Evolutionary conservation across 768 basidiomycete genomes (phyloP), one percentile per base, ranked within the genome.

Genomic region (Hemileccinum rubropunctum): DNA sequence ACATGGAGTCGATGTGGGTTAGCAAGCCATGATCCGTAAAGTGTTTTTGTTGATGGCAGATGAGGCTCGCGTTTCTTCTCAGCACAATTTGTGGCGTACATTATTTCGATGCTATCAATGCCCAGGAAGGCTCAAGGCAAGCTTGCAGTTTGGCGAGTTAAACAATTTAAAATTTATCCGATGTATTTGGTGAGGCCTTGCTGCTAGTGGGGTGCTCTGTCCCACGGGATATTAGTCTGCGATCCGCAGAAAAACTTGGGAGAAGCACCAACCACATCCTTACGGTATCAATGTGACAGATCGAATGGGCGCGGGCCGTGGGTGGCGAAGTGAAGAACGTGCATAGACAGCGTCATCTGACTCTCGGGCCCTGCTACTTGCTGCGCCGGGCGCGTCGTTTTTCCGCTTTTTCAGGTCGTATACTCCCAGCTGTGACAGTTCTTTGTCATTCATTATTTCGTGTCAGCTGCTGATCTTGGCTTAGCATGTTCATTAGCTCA

Each of bases 401-500:
- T 28, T 36, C 46, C 30, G 37, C 27, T 27, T 42, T 34, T 37
- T 23, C 17, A 35, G 35, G 12, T 20, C 33, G 38, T 26, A 34
- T 30, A 18, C 17, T 30, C 39, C 42, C 20, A 44, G 26, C 51
- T 30, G 28, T 9, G 9, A 30, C 26, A 18, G n/a, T 4, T 27
- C 20, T n/a, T 17, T 26, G 34, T 14, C 13, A 20, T 17, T 35
- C 6, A 1, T 6, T 8, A 14, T 39, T 36, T 47, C 15, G 35
- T 6, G 23, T 38, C 37, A 20, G 40, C 10, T 43, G 50, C 34
- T 51, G 57, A 57, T 65, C 60, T 43, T 48, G 38, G 32, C 48
- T 35, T 51, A 30, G 37, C 44, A 56, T 45, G 51, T 60, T 20
- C 46, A 53, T 63, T 52, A 55, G 48, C 52, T 62, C 47, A 57